Evolutionary conservation across 768 basidiomycete species (phyloP), one percentile per base, ranked within the genome.

Genomic region (Mycena sanguinolenta): DNA sequence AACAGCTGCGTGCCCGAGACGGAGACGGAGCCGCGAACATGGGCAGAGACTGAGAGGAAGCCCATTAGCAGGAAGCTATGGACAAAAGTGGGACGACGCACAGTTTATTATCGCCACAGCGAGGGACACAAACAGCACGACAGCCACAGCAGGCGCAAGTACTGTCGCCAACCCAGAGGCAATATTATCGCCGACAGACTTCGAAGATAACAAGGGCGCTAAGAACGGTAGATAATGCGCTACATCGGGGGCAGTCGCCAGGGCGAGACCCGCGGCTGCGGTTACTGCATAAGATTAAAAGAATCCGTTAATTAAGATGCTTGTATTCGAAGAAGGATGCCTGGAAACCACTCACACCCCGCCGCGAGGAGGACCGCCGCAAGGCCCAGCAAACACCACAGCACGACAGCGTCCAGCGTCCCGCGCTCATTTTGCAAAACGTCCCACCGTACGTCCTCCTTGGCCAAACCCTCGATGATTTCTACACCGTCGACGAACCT

Each of bases 401-500:
- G 87, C 3, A 86, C 84, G 34, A 84, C 66, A 25, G 77, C 77
- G 71, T 89, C 87, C 68, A 87, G 69, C 58, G 77, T 63, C 39
- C 81, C 85, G 44, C 87, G 82, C 77, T 89, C 86, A 69, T 87
- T 84, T 78, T 93, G 92, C 58, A 95, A 80, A 28, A 92, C 89
- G 67, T 91, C 89, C 93, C 94, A 96, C 63, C 91, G 81, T 39
- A 96, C 89, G 77, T 95, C 94, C 75, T 95, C 93, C 78, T 93
- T 94, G 17, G 93, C 91, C 67, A 92, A 82, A 2, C 94, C 94
- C 76, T 93, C 91, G 27, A 96, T 94, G 39, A 92, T 80, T 76
- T 92, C 82, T 7, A 92, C 79, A 2, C 89, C 89, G 34, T 89
- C 89, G 30, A 95, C 77, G 73, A 85, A 86, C 63, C 89, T 50